Base-by-base conservation (phyloP, 1,139 yeast species). In the Lodderomyces beijingensis region DNA sequence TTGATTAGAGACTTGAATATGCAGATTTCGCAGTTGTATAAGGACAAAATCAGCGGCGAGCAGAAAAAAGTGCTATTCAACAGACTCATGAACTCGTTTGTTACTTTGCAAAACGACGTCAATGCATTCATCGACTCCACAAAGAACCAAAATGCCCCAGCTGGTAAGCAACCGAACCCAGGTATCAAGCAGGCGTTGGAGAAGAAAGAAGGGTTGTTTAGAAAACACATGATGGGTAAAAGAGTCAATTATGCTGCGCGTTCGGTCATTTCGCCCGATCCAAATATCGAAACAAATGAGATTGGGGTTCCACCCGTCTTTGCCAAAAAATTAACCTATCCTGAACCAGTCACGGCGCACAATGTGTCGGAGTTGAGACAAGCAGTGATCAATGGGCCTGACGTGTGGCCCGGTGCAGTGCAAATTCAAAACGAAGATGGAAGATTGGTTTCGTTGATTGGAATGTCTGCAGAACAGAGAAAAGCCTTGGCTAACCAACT, bases 161-260 rank as follows among this genome's bases (percentile, higher is more conserved):
- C 79, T 28, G 81, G 79, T n/a, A 78, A 76, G 44, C 59, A 76
- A 17, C 89, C 95, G 27, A 74, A 76, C 32, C 98, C 99, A 2
- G 99, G 99, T 67, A 78, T 93, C 50, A 91, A 93, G 59, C 98
- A 93, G 69, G 95, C 96, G 4, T 70, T 93, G 52, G 99, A 93
- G 65, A 91, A 93, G 80, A 93, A 93, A 59, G 98, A 93, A 65
- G 99, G 99, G 58, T 72, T 91, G 47, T 91, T 91, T 70, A 80
- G 99, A 70, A 91, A 89, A 59, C 96, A 93, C 54, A 91, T 93
- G 98, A 93, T 93, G 98, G 99, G 99, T 59, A 93, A 93, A 71
- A 87, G 99, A 69, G 99, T 93, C 40, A 93, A 93, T 58, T 89
- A 85, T 52, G 97, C 98, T 40, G 98, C 98, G 32, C 86, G 99